Conservation (phyloP, 2,329 filamentous ascomycete species). For the Talaromyces sp. region DNA sequence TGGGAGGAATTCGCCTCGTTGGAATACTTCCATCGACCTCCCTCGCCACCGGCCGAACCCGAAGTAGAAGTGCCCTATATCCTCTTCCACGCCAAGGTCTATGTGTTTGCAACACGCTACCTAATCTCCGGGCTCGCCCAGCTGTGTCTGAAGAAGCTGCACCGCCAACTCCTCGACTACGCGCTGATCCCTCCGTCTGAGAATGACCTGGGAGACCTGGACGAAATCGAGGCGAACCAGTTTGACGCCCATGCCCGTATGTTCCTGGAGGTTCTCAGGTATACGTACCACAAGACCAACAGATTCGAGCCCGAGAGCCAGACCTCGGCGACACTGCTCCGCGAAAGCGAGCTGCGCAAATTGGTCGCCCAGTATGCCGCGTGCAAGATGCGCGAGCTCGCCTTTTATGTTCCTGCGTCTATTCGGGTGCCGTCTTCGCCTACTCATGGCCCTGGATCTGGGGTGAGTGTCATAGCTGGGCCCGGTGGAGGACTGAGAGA, state of each 20-base stretch:
- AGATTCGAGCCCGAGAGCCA: conserved; percentile 35
- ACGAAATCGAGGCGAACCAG: conserved; percentile 15
- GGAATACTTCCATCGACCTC: conserved; percentile 27
- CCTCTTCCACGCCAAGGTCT: conserved; percentile 41
- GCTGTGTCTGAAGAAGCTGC: conserved; percentile 37
- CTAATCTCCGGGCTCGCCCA: conserved; percentile 37
- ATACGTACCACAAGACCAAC: conserved; percentile 36
- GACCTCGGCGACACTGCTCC: conserved; percentile 30
- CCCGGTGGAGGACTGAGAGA: conserved; percentile 25
- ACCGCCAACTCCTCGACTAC: conserved; percentile 31
- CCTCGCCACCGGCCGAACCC: conserved; percentile 4
- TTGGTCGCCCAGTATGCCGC: conserved; percentile 38
- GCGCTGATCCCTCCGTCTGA: conserved; percentile 19
- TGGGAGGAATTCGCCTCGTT: conserved; percentile 37
- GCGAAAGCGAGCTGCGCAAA: conserved; percentile 37
- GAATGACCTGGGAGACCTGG: conserved; percentile 15
- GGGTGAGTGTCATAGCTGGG: conserved; percentile 7
- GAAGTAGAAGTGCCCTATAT: conserved; percentile 31
- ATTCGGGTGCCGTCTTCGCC: conserved; percentile 11
- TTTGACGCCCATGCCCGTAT: conserved; percentile 28
- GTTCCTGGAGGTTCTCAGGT: conserved; percentile 35
- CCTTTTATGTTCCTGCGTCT: conserved; percentile 22
- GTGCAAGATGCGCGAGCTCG: conserved; percentile 36
- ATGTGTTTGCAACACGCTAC: conserved; percentile 40
- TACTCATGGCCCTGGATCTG: conserved; percentile 4